Base-by-base conservation (phyloP, 305 asterid species). In the Solanum hybrid region DNA sequence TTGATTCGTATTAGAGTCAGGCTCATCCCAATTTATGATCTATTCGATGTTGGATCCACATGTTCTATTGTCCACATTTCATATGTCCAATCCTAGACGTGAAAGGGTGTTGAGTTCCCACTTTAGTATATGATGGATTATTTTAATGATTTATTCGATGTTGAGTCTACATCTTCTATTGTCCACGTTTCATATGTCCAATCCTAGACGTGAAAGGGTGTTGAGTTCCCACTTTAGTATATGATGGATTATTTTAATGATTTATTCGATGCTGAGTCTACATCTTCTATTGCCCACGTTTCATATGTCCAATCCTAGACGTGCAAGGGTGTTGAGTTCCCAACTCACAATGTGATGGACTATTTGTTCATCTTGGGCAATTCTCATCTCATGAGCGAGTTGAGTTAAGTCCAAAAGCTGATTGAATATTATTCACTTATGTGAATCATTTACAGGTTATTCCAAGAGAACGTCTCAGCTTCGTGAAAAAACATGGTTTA, bases 401-500 rank as follows among this genome's bases (percentile, higher is more conserved):
- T 71, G 77, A 26, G 34, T 71, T 71, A 71, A 4, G 29, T n/a
- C 75, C 26, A 32, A 78, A 77, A 35, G 8, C 3, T 38, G 84
- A 34, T 35, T 5, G 56, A 22, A 36, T 78, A 1, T 35, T 78
- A 14, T 3, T 22, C n/a, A 79, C n/a, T 82, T 82, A 6, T 42
- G 27, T 46, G 87, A 24, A 79, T 79, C 34, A 24, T 37, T 12
- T 90, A 36, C 91, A 97, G 99, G 99, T 92, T 90, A 94, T 97
- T 92, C 97, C 97, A 51, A 87, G 89, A 86, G 92, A 92, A 90
- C 99, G 97, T 86, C 96, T 97, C 92, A 92, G 91, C 84, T 88
- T 94, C 89, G 94, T 95, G 73, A 79, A 38, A 29, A 91, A 94
- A 94, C 92, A 94, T 90, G 99, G 99, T 31, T 94, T 97, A 73